These are phyloP conservation scores for Saccharomyces hybrid DNA, from an alignment of 1,139 yeast genomes.

Conservation along the genomic window DNA sequence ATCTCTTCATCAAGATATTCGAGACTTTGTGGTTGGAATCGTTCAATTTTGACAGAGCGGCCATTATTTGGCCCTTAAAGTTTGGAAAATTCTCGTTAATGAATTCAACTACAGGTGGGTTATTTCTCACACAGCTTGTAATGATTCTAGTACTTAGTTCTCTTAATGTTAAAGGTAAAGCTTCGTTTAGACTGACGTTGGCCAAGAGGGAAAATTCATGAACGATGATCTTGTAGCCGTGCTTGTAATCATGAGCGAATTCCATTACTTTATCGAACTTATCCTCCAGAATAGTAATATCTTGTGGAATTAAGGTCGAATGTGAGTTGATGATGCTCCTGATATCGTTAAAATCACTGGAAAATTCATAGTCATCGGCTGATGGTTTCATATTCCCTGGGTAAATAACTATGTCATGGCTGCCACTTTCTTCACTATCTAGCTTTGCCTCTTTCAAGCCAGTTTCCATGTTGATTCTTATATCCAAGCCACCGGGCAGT, in stretches of 20 bases:
- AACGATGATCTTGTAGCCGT: conserved; percentile 27
- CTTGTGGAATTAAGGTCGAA: conserved; percentile 13
- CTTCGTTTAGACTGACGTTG: conserved; percentile 12
- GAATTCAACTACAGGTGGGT: conserved; percentile 50
- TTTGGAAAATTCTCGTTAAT: conserved; percentile 16
- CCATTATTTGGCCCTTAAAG: conserved; percentile 14
- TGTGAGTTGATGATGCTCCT: conserved; percentile 6
- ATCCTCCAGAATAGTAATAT: conserved; percentile 13
- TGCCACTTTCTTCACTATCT: conserved; percentile 26
- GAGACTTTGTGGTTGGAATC: conserved; percentile 6
- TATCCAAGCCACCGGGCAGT: conserved; percentile 73
- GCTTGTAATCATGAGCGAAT: conserved; percentile 31
- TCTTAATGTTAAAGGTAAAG: conserved; percentile 24
- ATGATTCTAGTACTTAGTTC: conserved; percentile 47
- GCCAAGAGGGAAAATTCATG: conserved; percentile 24
- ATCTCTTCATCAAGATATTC: conserved; percentile 20
- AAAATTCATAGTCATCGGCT: conserved; percentile 18
- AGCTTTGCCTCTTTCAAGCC: conserved; percentile 61
- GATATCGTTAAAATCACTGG: conserved; percentile 18
- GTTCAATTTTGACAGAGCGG: conserved; percentile 7
- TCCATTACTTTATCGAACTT: conserved; percentile 28
- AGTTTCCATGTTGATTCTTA: conserved; percentile 61
- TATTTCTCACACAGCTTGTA: conserved; percentile 60
- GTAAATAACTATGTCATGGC: not conserved
- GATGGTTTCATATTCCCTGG: not conserved